phyloP scores from a whole-genome alignment of 176 grass and related monocot genomes.

The Rhynchospora pubera region DNA sequence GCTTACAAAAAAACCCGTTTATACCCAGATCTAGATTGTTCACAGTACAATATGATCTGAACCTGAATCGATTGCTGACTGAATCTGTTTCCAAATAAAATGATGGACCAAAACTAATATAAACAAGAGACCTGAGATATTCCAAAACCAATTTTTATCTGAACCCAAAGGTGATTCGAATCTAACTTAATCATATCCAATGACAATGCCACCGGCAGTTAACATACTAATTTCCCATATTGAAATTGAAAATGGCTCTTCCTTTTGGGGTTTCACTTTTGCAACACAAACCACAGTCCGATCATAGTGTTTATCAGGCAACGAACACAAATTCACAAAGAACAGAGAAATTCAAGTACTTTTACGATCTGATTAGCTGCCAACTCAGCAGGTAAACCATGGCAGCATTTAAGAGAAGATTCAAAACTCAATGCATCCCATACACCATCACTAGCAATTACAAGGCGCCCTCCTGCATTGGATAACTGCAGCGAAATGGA shows the following conservation, averaged over 20 bases:
- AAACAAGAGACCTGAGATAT: no score
- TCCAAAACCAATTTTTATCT: no score
- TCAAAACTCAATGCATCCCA: constrained; percentile 89
- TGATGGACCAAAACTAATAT: no score
- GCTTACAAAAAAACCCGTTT: no score
- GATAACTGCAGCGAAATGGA: constrained; percentile 49
- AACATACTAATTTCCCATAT: background rate
- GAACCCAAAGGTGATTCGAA: no score
- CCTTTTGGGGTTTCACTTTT: background rate
- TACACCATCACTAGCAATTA: constrained; percentile 96
- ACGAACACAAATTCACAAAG: background rate
- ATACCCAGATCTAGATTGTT: no score
- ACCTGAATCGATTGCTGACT: no score
- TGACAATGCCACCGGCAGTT: background rate
- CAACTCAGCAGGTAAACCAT: constrained; percentile 48
- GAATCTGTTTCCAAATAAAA: no score
- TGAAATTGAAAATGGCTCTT: background rate
- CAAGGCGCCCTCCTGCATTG: constrained; percentile 74
- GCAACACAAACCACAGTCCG: background rate
- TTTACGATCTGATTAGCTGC: constrained; percentile 85
- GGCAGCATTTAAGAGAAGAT: constrained; percentile 62
- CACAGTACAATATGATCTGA: no score
- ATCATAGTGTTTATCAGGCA: background rate
- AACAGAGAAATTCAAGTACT: constrained; percentile 29
- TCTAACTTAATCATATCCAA: no score